phyloP scores from a whole-genome alignment of 345 rosid species.

The Rhodamnia rubescens region DNA sequence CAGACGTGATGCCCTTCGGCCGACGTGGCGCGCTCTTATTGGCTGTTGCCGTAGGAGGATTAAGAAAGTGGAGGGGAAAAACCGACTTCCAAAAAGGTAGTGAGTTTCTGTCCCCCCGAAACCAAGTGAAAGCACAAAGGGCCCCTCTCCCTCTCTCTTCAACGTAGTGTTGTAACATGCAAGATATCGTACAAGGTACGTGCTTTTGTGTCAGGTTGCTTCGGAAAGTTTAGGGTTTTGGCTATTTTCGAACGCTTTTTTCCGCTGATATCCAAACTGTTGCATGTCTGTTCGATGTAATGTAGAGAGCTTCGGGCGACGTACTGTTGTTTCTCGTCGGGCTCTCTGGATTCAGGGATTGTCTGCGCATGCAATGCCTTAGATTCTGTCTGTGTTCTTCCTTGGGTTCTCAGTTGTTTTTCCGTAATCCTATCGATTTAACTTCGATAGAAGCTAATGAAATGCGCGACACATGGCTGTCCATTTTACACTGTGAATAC shows the following conservation, averaged over 20 bases:
- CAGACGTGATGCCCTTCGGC: constrained; percentile 23
- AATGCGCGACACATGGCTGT: background rate
- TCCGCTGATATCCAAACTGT: background rate
- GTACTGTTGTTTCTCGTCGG: background rate
- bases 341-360: background rate
- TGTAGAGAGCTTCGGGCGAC: background rate
- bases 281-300: background rate
- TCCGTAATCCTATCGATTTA: background rate
- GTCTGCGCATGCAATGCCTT: background rate
- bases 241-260: background rate
- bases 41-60: background rate
- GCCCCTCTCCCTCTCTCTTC: background rate
- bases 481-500: background rate
- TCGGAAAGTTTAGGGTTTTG: background rate
- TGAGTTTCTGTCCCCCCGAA: background rate
- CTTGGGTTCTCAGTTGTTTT: background rate
- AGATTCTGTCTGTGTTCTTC: background rate
- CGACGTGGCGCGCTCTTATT: constrained; percentile 30
- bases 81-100: background rate
- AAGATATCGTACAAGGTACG: background rate
- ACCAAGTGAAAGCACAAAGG: background rate
- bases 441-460: background rate
- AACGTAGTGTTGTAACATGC: background rate
- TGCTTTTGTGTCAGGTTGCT: background rate
- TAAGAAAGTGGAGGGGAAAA: background rate